Conservation (phyloP, 768 basidiomycete species). For the Trametes cubensis region DNA sequence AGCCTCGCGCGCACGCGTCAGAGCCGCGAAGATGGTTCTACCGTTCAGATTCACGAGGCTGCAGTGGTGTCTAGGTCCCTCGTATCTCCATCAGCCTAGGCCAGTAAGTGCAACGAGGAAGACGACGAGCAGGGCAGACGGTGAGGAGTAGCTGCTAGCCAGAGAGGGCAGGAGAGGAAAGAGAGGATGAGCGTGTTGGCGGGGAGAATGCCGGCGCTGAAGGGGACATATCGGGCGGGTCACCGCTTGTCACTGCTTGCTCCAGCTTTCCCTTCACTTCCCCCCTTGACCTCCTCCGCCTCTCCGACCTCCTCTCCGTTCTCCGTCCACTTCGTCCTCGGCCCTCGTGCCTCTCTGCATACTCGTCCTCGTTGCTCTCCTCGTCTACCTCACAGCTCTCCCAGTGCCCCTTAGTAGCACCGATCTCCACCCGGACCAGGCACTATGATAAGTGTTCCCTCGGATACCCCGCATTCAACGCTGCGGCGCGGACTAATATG, state of each 20-base stretch:
- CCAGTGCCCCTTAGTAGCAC: neutral
- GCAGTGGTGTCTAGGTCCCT: neutral
- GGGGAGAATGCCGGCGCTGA: conserved; percentile 8
- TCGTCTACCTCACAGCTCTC: neutral
- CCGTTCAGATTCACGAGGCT: conserved; percentile 1
- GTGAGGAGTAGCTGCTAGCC: no score
- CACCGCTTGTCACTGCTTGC: conserved; percentile 9
- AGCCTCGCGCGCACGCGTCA: neutral
- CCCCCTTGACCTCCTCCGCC: conserved; percentile 12
- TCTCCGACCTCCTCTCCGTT: conserved; percentile 6
- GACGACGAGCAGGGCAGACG: neutral
- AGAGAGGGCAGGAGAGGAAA: neutral
- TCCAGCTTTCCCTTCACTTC: conserved; percentile 9
- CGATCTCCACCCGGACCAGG: neutral
- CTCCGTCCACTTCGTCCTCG: neutral
- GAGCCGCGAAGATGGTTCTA: neutral
- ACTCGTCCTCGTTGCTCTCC: conserved; percentile 3
- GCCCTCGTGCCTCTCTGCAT: neutral
- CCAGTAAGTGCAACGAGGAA: neutral
- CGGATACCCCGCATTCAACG: neutral
- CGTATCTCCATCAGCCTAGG: neutral
- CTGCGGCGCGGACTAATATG: conserved; percentile 33
- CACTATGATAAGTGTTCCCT: conserved; percentile 60
- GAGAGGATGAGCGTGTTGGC: neutral
- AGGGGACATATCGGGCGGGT: conserved; percentile 8